Evolutionary conservation across 768 basidiomycete genomes (phyloP).

Genomic region (Russula sp.): DNA sequence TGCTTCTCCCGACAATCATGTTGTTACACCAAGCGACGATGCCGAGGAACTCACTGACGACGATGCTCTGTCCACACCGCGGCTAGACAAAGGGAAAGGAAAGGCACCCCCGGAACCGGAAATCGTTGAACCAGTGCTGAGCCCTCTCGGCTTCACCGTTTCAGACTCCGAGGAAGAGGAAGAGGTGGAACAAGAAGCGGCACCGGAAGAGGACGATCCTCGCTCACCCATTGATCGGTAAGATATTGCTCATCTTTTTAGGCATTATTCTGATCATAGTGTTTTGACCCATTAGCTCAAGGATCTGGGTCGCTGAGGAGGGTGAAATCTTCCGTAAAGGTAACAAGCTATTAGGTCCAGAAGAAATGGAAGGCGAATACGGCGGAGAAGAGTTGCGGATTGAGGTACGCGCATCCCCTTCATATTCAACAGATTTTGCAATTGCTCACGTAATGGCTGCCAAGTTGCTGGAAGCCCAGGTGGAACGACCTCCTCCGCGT

Average conservation of each 20-base stretch:
- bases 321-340: slow-evolving; percentile 96
- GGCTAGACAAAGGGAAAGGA: slow-evolving; percentile 74
- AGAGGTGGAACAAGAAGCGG: slow-evolving; percentile 41
- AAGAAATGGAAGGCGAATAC: slow-evolving; percentile 87
- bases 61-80: slow-evolving; percentile 48
- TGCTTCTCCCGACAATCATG: not conserved
- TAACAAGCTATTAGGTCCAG: slow-evolving; percentile 66
- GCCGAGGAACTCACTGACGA: slow-evolving; percentile 26
- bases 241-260: not conserved
- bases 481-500: slow-evolving; percentile 77
- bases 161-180: slow-evolving; percentile 40
- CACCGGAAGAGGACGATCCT: slow-evolving; percentile 27
- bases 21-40: slow-evolving; percentile 6
- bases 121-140: slow-evolving; percentile 63
- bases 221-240: slow-evolving; percentile 24
- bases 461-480: slow-evolving; percentile 79
- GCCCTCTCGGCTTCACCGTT: slow-evolving; percentile 38
- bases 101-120: slow-evolving; percentile 64
- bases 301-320: slow-evolving; percentile 87
- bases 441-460: not conserved
- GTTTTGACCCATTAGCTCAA: slow-evolving; percentile 44
- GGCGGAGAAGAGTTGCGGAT: slow-evolving; percentile 83
- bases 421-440: not conserved
- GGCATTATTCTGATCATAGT: not conserved
- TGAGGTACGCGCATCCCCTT: slow-evolving; percentile 44